Conservation (phyloP, 257 asterid genomes). For the Ilex aquifolium region DNA sequence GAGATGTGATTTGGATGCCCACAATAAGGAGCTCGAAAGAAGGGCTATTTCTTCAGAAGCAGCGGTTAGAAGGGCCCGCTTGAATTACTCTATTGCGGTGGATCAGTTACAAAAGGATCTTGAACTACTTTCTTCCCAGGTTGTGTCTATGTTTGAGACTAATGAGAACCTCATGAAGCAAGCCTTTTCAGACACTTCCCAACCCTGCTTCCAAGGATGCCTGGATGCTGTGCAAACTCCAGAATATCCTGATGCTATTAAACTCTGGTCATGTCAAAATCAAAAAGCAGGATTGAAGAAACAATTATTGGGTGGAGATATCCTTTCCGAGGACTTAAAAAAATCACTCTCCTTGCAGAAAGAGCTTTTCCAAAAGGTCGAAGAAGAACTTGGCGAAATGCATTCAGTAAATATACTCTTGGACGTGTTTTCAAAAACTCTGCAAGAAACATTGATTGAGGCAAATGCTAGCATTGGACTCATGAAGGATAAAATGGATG, state of each 20-base stretch:
- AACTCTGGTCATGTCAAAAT: conserved; percentile 27
- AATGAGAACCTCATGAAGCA: conserved; percentile 82
- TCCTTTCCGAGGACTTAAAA: conserved; percentile 76
- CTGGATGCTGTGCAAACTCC: conserved; percentile 17
- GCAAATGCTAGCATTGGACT: conserved; percentile 38
- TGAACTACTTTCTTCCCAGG: conserved; percentile 93
- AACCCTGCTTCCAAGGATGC: conserved; percentile 22
- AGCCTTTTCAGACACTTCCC: conserved; percentile 56
- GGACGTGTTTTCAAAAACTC: conserved; percentile 69
- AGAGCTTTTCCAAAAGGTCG: conserved; percentile 73
- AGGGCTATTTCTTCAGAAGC: conserved; percentile 77
- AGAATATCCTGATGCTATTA: conserved; percentile 30
- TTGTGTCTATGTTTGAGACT: conserved; percentile 81
- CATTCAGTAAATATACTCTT: conserved; percentile 56
- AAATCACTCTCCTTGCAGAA: conserved; percentile 71
- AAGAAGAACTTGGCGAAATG: conserved; percentile 78
- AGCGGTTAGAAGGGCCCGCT: conserved; percentile 79
- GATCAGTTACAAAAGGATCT: conserved; percentile 93
- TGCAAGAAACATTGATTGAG: conserved; percentile 52
- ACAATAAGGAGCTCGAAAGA: conserved; percentile 76
- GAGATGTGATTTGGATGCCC: conserved; percentile 54
- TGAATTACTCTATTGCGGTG: conserved; percentile 91
- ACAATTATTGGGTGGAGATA: conserved; percentile 58
- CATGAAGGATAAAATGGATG: conserved; percentile 34
- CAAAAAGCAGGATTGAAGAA: conserved; percentile 34